Base-by-base conservation (phyloP, 805 yeast genomes). In the Suhomyces prunicola region DNA sequence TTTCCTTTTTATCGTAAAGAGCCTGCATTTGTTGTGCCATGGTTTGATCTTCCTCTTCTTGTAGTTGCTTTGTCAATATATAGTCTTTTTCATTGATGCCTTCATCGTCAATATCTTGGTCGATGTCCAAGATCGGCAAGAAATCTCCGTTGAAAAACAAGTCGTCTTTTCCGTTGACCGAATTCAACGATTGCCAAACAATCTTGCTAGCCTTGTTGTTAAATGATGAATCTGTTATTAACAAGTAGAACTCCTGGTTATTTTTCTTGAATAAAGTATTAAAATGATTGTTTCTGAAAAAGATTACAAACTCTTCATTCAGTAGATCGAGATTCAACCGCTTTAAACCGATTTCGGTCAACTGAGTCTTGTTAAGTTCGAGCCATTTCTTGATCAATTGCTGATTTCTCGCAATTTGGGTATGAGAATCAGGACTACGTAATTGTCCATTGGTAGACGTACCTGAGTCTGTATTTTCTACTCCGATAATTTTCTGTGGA, bases 221-320 rank as follows among this genome's bases (percentile, higher is more conserved):
- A 61, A 83, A 87, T 3, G 94, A 90, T 13, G 77, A 72, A 64
- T 94, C 97, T 1, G 94, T 88, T 2, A 88, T 86, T 26, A 93
- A 73, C 5, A 82, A 68, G 63, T 81, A 90, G 31, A 93, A 72
- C 41, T 68, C 77, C 44, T 63, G 60, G 51, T 77, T 76, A 27
- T 74, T 75, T 22, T 67, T 66, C 62, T 85, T 85, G 59, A 76
- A 80, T 9, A 92, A 65, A 0, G 97, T 90, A 57, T 81, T 81
- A 69, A 89, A 93, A 67, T 91, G 97, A 67, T 94, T 92, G 68
- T 94, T 93, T 63, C 97, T 79, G 73, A 92, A 94, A 56, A 93
- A 80, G 0, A 93, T 83, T 1, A 85, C 81, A 51, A 85, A 76
- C 6, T 85, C 79, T 42, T 84, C 84, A 13, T 78, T 76, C 1